Base-by-base conservation (phyloP, 495 filamentous ascomycete genomes). In the Tuber aestivum region DNA sequence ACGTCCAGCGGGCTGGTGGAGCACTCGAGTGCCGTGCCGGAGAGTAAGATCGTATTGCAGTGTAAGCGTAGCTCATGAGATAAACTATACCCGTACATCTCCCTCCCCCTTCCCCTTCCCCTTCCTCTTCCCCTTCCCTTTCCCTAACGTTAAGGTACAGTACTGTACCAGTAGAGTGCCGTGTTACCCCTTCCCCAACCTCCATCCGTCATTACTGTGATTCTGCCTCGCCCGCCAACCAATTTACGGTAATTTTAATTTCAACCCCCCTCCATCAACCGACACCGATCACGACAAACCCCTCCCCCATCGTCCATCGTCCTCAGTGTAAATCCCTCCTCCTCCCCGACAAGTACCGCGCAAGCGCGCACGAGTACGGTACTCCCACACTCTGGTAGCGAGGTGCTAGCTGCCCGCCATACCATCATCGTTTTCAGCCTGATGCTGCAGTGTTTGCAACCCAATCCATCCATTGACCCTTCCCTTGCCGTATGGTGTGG, bases 291-390 rank as follows among this genome's bases (percentile, higher is more conserved):
- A 32, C 12, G 18, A 65, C 56, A 65, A 32, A 65, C 12, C 56
- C 56, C 27, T 65, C 56, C 56, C 3, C 12, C 48, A n/a, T 10
- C 48, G n/a, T 70, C 41, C n/a, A 70, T 1, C 50, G 40, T 75
- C 69, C 21, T 37, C n/a, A 50, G 37, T 71, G 50, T 78, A 71
- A 72, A 77, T 78, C 72, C 69, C 37, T 78, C 70, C 50, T 41
- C 72, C 69, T 71, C 78, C 78, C 69, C 61, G 69, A 78, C 78
- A 77, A 79, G 78, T 79, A 71, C 76, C 78, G 78, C 72, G n/a
- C 56, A 14, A 32, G 56, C 10, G 12, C n/a, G n/a, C n/a, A n/a
- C n/a, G n/a, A 1, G 23, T 45, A 45, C 18, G 4, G 44, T 78
- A 75, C 70, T 45, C 69, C 74, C 77, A 65, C 56, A 78, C 72